These are phyloP conservation scores for Gomphus sp. DNA, from an alignment of 1,284 basidiomycete species.

Conservation along the genomic window DNA sequence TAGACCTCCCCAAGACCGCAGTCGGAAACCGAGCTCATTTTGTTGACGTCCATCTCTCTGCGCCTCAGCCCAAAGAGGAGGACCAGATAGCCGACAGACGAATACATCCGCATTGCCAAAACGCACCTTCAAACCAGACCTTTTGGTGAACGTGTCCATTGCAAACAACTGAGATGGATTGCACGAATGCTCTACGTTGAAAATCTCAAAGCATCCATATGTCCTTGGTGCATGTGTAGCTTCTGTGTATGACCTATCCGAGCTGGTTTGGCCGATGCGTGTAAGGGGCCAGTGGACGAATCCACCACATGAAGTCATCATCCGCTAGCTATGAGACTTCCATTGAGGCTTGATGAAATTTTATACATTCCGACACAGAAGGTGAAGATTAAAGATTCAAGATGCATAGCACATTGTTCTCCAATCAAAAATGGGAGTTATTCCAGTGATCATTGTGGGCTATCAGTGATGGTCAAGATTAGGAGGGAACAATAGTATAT, in stretches of 20 bases:
- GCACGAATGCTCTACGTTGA: slow-evolving; percentile 4
- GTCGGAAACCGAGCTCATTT: slow-evolving; percentile 7
- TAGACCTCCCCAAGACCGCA: neutral
- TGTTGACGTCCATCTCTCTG: slow-evolving; percentile 8
- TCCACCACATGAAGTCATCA: neutral
- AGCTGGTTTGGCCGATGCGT: slow-evolving; percentile 2
- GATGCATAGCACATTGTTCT: neutral
- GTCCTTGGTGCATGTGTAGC: slow-evolving; percentile 3
- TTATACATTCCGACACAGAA: neutral
- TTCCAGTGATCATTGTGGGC: slow-evolving; percentile 1
- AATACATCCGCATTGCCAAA: slow-evolving; percentile 7
- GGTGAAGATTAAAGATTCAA: neutral
- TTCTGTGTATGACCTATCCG: neutral
- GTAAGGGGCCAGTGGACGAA: neutral
- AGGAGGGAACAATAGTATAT: neutral
- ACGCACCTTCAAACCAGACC: slow-evolving; percentile 6
- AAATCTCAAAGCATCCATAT: slow-evolving; percentile 3
- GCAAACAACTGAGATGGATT: slow-evolving; percentile 1
- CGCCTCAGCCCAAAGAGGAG: neutral
- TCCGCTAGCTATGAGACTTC: neutral
- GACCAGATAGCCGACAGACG: neutral
- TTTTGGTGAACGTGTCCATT: neutral
- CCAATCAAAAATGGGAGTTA: neutral
- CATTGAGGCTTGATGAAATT: neutral
- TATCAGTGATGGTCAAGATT: neutral